Percentiles rank a stretch among this genome's conserved stretches.
Conservation (phyloP, 768 basidiomycete genomes). For the Hebeloma cylindrosporum region DNA sequence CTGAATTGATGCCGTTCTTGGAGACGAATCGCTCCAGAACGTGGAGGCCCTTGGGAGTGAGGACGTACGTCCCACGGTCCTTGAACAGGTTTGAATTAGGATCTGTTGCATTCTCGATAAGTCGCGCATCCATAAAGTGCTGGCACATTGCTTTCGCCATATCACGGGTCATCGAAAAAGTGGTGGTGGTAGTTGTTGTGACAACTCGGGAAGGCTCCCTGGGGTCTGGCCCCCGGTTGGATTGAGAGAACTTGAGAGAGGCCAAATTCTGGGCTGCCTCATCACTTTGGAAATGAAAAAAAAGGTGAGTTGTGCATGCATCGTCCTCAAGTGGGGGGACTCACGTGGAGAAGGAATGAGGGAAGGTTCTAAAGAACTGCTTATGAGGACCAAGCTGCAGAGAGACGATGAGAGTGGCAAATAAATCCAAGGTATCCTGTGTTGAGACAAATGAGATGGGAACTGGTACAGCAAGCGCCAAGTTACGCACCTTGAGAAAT, state of each 20-base stretch:
- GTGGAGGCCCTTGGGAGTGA: constrained; percentile 97
- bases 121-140: constrained; percentile 98
- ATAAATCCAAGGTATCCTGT: constrained; percentile 97
- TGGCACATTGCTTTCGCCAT: constrained; percentile 99
- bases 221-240: constrained; percentile 97
- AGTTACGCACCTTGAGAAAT: constrained; percentile 80
- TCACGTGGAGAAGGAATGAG: constrained; percentile 94
- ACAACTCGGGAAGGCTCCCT: constrained; percentile 97
- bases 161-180: constrained; percentile 98
- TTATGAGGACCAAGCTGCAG: constrained; percentile 86
- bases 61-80: constrained; percentile 92
- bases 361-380: constrained; percentile 94
- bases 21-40: constrained; percentile 99
- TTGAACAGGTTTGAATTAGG: constrained; percentile 89
- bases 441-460: constrained; percentile 7
- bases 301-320: constrained; percentile 13
- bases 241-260: constrained; percentile 97
- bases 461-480: constrained; percentile 12
- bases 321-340: constrained; percentile 33
- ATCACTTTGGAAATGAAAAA: constrained; percentile 56
- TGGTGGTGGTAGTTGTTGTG: constrained; percentile 98
- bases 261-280: constrained; percentile 93
- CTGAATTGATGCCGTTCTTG: constrained; percentile 97
- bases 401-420: constrained; percentile 94
- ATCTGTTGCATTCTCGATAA: constrained; percentile 96